Conservation (phyloP, 495 filamentous ascomycete species). For the Xylaria longipes region DNA sequence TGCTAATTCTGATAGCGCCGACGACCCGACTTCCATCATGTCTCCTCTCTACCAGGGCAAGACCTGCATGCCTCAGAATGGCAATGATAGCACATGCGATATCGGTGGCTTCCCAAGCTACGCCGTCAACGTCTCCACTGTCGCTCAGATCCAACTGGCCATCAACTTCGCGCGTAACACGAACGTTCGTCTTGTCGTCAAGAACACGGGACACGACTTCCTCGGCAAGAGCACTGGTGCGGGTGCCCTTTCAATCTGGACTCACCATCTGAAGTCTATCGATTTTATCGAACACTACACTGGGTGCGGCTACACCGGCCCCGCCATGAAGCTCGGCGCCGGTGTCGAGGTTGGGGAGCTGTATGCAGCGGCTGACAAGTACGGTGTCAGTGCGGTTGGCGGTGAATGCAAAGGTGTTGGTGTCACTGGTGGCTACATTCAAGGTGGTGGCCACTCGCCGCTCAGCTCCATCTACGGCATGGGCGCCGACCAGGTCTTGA, state of each 20-base stretch:
- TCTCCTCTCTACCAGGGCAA: constrained; percentile 52
- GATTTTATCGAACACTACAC: constrained; percentile 49
- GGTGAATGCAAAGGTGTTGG: constrained; percentile 63
- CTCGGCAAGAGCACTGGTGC: constrained; percentile 57
- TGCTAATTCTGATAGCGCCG: constrained; percentile 29
- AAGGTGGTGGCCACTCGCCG: constrained; percentile 61
- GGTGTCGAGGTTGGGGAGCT: constrained; percentile 56
- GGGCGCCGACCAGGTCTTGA: constrained; percentile 60
- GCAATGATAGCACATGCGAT: constrained; percentile 54
- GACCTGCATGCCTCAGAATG: constrained; percentile 55
- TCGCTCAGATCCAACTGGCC: constrained; percentile 63
- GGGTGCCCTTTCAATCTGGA: constrained; percentile 55
- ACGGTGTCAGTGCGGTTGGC: constrained; percentile 50
- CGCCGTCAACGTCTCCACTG: constrained; percentile 59
- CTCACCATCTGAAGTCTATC: constrained; percentile 55
- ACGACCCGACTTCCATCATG: constrained; percentile 48
- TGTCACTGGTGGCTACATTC: constrained; percentile 58
- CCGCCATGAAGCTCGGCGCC: constrained; percentile 55
- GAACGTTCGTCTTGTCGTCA: constrained; percentile 66
- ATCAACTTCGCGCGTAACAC: constrained; percentile 68
- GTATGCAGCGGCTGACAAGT: constrained; percentile 48
- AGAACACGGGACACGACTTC: constrained; percentile 63
- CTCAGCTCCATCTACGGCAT: constrained; percentile 54
- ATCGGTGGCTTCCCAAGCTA: constrained; percentile 63
- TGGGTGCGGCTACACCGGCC: constrained; percentile 47